These are phyloP conservation scores for Pseudomassariella vexata DNA, from an alignment of 2,329 filamentous ascomycete species.

Conservation along the genomic window DNA sequence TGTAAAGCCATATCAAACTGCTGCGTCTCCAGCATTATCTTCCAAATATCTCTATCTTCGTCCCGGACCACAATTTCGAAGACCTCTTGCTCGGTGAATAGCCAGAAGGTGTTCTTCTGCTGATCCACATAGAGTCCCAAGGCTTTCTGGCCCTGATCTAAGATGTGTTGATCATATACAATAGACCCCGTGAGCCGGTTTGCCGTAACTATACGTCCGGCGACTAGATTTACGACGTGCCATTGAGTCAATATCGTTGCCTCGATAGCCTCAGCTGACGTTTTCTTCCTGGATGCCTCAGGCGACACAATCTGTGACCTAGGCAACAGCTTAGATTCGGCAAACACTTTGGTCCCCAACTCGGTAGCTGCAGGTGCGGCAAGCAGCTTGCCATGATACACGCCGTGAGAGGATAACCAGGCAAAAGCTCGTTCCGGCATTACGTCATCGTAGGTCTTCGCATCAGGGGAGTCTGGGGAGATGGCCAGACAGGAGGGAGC, in stretches of 20 bases:
- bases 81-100: slow-evolving; percentile 86
- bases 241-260: slow-evolving; percentile 87
- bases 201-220: slow-evolving; percentile 74
- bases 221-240: slow-evolving; percentile 81
- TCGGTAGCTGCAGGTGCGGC: slow-evolving; percentile 54
- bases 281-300: slow-evolving; percentile 59
- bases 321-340: slow-evolving; percentile 71
- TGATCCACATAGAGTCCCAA: slow-evolving; percentile 84
- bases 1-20: slow-evolving; percentile 84
- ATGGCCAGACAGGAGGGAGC: slow-evolving; percentile 65
- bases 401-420: slow-evolving; percentile 82
- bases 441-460: slow-evolving; percentile 47
- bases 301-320: slow-evolving; percentile 66
- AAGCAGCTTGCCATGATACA: slow-evolving; percentile 79
- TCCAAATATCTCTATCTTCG: slow-evolving; percentile 91
- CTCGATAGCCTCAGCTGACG: slow-evolving; percentile 66
- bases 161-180: slow-evolving; percentile 81
- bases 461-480: slow-evolving; percentile 65
- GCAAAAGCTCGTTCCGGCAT: slow-evolving; percentile 71
- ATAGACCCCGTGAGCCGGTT: slow-evolving; percentile 82
- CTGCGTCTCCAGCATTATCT: slow-evolving; percentile 80
- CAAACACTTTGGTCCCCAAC: slow-evolving; percentile 69
- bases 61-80: slow-evolving; percentile 89
- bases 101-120: slow-evolving; percentile 96
- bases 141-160: slow-evolving; percentile 71